phyloP scores from a whole-genome alignment of 1,139 yeast species.

The Maudiozyma humilis region DNA sequence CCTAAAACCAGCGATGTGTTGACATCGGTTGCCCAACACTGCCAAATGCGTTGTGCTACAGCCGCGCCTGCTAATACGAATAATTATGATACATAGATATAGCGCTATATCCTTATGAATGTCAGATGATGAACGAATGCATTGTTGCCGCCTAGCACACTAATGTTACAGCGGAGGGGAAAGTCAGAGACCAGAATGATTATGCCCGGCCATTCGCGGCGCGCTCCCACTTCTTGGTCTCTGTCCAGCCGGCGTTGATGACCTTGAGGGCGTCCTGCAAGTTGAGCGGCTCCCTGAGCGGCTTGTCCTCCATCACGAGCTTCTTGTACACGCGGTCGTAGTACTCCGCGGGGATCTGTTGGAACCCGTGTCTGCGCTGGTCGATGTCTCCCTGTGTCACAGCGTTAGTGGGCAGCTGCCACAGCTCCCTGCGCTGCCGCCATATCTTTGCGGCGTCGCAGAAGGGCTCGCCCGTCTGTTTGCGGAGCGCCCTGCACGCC shows the following conservation, averaged over 20 bases:
- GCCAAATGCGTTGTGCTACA: too few relatives aligned
- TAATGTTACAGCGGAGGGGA: too few relatives aligned
- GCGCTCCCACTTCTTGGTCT: constrained; percentile 54
- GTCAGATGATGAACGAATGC: too few relatives aligned
- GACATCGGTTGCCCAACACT: too few relatives aligned
- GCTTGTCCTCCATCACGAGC: constrained; percentile 50
- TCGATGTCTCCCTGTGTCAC: constrained; percentile 4
- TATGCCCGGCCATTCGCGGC: constrained; percentile 28
- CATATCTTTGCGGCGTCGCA: constrained; percentile 47
- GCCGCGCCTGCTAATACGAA: too few relatives aligned
- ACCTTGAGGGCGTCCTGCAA: constrained; percentile 51
- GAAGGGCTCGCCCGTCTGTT: constrained; percentile 26
- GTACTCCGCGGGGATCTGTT: constrained; percentile 34
- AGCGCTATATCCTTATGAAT: too few relatives aligned
- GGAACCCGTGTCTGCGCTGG: constrained; percentile 17
- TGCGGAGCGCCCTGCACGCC: constrained; percentile 30
- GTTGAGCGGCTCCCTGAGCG: constrained; percentile 51
- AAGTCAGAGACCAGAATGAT: too few relatives aligned
- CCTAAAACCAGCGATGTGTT: too few relatives aligned
- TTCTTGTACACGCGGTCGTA: constrained; percentile 50
- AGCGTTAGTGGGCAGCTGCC: constrained; percentile 34
- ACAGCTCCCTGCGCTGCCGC: constrained; percentile 50
- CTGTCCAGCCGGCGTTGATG: constrained; percentile 64
- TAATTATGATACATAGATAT: too few relatives aligned
- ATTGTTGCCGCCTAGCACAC: too few relatives aligned